phyloP scores from a whole-genome alignment of 1,139 yeast genomes.

The Sugiyamaella grinbergsii region DNA sequence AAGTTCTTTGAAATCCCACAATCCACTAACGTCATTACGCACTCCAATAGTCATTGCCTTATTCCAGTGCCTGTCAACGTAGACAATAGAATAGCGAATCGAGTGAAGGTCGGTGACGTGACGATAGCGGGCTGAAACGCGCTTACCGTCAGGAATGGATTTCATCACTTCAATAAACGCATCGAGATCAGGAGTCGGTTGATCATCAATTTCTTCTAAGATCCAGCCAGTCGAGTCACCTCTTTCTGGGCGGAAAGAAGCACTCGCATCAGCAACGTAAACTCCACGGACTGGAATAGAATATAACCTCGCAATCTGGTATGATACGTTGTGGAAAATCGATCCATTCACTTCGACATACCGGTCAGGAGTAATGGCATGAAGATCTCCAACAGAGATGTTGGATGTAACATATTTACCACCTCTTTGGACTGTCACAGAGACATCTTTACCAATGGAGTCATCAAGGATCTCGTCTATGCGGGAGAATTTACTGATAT shows the following conservation, averaged over 20 bases:
- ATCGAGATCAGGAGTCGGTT: slow-evolving; percentile 70
- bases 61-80: slow-evolving; percentile 85
- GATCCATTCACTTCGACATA: slow-evolving; percentile 87
- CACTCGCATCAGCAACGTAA: slow-evolving; percentile 73
- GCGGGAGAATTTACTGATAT: slow-evolving; percentile 69
- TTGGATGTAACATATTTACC: slow-evolving; percentile 58
- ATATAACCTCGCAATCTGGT: slow-evolving; percentile 83
- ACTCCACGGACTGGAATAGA: slow-evolving; percentile 87
- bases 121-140: slow-evolving; percentile 71
- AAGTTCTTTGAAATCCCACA: slow-evolving; percentile 79
- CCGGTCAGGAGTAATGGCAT: slow-evolving; percentile 77
- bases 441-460: slow-evolving; percentile 61
- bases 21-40: slow-evolving; percentile 78
- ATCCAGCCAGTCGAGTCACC: slow-evolving; percentile 61
- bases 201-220: slow-evolving; percentile 73
- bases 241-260: slow-evolving; percentile 67
- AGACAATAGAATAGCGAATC: slow-evolving; percentile 58
- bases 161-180: slow-evolving; percentile 78
- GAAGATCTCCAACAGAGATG: slow-evolving; percentile 72
- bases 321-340: slow-evolving; percentile 78
- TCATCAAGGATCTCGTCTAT: slow-evolving; percentile 85
- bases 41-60: slow-evolving; percentile 69
- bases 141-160: slow-evolving; percentile 70
- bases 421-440: slow-evolving; percentile 70
- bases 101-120: slow-evolving; percentile 82